Base-by-base conservation (phyloP, 176 grass and related monocot species). In the Musa acuminata region DNA sequence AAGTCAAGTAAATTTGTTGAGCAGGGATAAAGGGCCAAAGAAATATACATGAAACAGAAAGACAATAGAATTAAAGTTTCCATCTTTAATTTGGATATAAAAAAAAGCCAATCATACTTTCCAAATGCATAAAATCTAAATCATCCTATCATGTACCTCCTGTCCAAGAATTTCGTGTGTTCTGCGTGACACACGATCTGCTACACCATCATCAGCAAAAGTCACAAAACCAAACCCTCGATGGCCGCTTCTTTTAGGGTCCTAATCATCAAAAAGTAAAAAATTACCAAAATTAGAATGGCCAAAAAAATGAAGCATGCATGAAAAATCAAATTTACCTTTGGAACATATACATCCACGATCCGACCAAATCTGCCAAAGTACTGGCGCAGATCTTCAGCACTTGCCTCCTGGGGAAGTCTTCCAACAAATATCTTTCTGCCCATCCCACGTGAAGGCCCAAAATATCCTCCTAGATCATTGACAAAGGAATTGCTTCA, bases 351-450 rank as follows among this genome's bases (percentile, higher is more conserved):
- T 12, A 84, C 93, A 90, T 96, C 85, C 54, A 86, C 70, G 7
- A 96, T 89, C 65, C 82, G 85, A 51, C 93, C 93, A 84, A 96
- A 96, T 86, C 81, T 79, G 43, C 89, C 86, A 13, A 96, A 96
- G 81, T 96, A 96, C 11, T 92, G 82, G 78, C 93, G 74, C 80
- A 96, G 74, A 77, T 96, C 93, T 76, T 96, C 89, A 16, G 79
- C 85, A 77, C 75, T 96, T 79, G 93, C 93, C 78, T 92, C 93
- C 74, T 89, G 87, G 49, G 93, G 81, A 86, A 96, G 89, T 74
- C 87, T 88, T 10, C 89, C 93, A 68, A 96, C 84, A 90, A 96
- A 96, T 80, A 96, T 90, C 81, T 96, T 96, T 77, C 89, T 96
- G 77, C 84, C 84, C 63, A 77, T 72, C 74, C 76, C 90, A 78